phyloP scores from a whole-genome alignment of 805 yeast genomes.

The Starmerella floris region DNA sequence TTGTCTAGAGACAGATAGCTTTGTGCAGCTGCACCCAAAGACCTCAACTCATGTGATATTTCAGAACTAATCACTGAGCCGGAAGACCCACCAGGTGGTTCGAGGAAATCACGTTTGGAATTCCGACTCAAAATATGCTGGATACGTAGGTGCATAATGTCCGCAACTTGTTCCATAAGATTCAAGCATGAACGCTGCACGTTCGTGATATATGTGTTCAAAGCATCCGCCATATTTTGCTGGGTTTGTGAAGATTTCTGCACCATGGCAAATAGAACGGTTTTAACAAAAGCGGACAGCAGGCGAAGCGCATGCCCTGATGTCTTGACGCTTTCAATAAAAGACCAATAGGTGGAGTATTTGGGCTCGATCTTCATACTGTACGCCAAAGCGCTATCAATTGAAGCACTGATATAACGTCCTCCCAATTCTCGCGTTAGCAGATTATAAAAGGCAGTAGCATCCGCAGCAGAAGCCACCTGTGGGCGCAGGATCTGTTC shows the following conservation, averaged over 20 bases:
- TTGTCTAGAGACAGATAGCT: conserved; percentile 36
- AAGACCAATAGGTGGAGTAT: conserved; percentile 33
- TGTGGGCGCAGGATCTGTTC: conserved; percentile 43
- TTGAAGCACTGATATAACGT: conserved; percentile 57
- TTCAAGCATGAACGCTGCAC: conserved; percentile 52
- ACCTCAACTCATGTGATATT: conserved; percentile 40
- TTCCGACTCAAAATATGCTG: conserved; percentile 46
- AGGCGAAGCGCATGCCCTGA: conserved; percentile 50
- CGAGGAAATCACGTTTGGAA: conserved; percentile 53
- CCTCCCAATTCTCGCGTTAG: conserved; percentile 58
- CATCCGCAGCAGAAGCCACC: conserved; percentile 41
- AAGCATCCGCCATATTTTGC: conserved; percentile 44
- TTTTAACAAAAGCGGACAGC: conserved; percentile 58
- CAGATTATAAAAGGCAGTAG: conserved; percentile 54
- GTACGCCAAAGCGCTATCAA: conserved; percentile 47
- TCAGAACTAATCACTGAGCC: conserved; percentile 29
- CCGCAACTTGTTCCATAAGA: conserved; percentile 46
- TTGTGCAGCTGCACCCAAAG: conserved; percentile 32
- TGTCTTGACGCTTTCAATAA: conserved; percentile 37
- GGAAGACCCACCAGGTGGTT: conserved; percentile 22
- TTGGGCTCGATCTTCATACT: conserved; percentile 23
- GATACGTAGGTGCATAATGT: conserved; percentile 40
- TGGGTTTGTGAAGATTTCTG: conserved; percentile 40
- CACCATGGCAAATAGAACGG: conserved; percentile 63
- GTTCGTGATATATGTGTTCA: conserved; percentile 39